Conservation (phyloP, 108 stramenopile species). For the Discostella stelligeroides region DNA sequence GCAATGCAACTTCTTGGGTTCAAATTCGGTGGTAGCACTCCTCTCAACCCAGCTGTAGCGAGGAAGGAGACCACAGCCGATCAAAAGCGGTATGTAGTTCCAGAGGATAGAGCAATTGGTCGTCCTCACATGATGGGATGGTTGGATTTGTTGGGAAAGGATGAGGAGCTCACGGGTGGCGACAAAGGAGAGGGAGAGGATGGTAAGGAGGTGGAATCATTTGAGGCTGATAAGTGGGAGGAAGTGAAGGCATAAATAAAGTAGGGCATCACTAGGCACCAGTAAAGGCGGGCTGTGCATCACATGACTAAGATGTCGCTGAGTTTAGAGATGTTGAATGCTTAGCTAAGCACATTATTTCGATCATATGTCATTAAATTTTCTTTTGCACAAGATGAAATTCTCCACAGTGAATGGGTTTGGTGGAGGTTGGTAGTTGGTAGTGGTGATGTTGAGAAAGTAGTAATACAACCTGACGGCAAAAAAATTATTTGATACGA, state of each 20-base stretch:
- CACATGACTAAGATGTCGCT: too few species aligned
- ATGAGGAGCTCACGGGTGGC: slow-evolving; percentile 43
- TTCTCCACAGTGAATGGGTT: too few species aligned
- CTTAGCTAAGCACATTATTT: too few species aligned
- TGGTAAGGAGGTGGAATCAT: slow-evolving; percentile 23
- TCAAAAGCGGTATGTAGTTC: slow-evolving; percentile 57
- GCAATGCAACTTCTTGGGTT: slow-evolving; percentile 48
- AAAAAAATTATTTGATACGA: too few species aligned
- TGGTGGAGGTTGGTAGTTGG: too few species aligned
- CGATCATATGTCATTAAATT: too few species aligned
- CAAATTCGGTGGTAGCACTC: slow-evolving; percentile 38
- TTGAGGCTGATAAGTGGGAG: slow-evolving; percentile 52
- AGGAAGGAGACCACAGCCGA: slow-evolving; percentile 16
- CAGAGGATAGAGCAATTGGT: slow-evolving; percentile 68
- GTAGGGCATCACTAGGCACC: too few species aligned
- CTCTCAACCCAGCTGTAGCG: slow-evolving; percentile 12
- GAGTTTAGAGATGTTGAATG: too few species aligned
- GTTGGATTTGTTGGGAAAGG: slow-evolving; percentile 64
- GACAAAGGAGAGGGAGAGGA: background rate
- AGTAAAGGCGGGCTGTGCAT: too few species aligned
- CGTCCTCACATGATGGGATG: slow-evolving; percentile 84
- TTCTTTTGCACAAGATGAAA: too few species aligned
- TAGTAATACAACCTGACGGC: too few species aligned
- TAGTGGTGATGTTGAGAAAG: too few species aligned
- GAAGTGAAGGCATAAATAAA: slow-evolving; percentile 38